These are phyloP conservation scores for Phanerodontia chrysosporium DNA, from an alignment of 768 basidiomycete species.

Conservation along the genomic window DNA sequence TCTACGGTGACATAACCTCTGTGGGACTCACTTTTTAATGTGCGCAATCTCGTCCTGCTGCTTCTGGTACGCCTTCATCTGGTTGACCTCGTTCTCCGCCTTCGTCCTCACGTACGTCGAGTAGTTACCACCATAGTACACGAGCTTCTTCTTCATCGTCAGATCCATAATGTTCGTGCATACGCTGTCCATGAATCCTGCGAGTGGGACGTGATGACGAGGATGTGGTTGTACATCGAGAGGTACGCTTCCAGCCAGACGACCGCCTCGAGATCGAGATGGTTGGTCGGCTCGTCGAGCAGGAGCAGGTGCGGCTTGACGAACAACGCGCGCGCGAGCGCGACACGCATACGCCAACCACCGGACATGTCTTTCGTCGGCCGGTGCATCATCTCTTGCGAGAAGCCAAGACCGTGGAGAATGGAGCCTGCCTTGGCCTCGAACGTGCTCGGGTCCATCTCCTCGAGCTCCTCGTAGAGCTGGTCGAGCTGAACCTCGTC, in stretches of 20 bases:
- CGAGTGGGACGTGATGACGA: constrained; percentile 97
- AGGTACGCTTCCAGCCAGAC: constrained; percentile 99
- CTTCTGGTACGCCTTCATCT: constrained; percentile 99
- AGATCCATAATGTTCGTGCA: constrained; percentile 99
- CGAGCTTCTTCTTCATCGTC: constrained; percentile 84
- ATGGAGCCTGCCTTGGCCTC: constrained; percentile 95
- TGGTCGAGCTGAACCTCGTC: constrained; percentile 86
- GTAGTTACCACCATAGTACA: constrained; percentile 96
- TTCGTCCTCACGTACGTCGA: constrained; percentile 96
- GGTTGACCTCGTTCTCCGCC: constrained; percentile 96
- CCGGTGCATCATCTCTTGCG: constrained; percentile 86
- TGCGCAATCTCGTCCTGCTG: constrained; percentile 98
- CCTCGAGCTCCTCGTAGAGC: constrained; percentile 94
- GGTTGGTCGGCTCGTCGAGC: constrained; percentile 91
- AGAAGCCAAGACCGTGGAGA: constrained; percentile 93
- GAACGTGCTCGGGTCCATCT: constrained; percentile 92
- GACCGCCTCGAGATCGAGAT: constrained; percentile 94
- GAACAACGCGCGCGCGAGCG: constrained; percentile 92
- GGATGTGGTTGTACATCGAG: constrained; percentile 96
- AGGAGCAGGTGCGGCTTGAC: constrained; percentile 94
- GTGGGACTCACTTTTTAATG: constrained; percentile 81
- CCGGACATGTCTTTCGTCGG: constrained; percentile 99
- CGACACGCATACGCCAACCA: constrained; percentile 99
- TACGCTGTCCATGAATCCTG: constrained; percentile 98
- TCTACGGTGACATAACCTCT: too few relatives aligned